A percentile compares a stretch with the other conserved stretches of the same genome.
These are phyloP conservation scores for Chlorella sp. DNA, from an alignment of 139 green algal genomes.

Conservation along the genomic window DNA sequence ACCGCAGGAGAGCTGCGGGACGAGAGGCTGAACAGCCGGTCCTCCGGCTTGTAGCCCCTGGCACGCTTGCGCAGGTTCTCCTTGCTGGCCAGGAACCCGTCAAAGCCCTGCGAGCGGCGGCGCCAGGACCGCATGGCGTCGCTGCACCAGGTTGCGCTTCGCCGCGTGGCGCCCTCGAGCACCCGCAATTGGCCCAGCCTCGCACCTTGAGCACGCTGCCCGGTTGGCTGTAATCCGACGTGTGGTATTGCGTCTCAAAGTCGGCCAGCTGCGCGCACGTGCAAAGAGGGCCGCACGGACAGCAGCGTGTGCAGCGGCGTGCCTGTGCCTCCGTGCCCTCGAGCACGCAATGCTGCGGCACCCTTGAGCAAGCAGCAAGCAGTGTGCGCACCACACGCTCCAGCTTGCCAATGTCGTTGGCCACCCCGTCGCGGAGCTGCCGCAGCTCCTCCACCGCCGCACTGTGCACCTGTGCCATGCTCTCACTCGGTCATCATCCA, in stretches of 20 bases:
- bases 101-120: slow-evolving; percentile 54
- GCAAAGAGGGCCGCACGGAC: background rate
- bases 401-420: background rate
- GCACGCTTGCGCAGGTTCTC: slow-evolving; percentile 50
- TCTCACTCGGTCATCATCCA: too few relatives aligned
- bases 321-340: too few relatives aligned
- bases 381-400: slow-evolving; percentile 1
- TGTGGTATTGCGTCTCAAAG: slow-evolving; percentile 55
- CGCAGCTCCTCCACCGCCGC: background rate
- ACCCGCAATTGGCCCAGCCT: background rate
- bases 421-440: background rate
- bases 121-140: background rate
- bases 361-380: background rate
- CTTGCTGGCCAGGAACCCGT: slow-evolving; percentile 64
- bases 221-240: slow-evolving; percentile 50
- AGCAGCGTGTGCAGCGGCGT: background rate
- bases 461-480: too few relatives aligned
- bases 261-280: slow-evolving; percentile 54
- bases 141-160: background rate
- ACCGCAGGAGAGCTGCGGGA: slow-evolving; percentile 53
- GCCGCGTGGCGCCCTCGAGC: background rate
- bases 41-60: slow-evolving; percentile 54
- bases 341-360: background rate
- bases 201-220: slow-evolving; percentile 67
- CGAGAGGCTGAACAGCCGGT: slow-evolving; percentile 62